Evolutionary conservation across 352 stramenopile species (phyloP).

Genomic region (Pythium periplocum): DNA sequence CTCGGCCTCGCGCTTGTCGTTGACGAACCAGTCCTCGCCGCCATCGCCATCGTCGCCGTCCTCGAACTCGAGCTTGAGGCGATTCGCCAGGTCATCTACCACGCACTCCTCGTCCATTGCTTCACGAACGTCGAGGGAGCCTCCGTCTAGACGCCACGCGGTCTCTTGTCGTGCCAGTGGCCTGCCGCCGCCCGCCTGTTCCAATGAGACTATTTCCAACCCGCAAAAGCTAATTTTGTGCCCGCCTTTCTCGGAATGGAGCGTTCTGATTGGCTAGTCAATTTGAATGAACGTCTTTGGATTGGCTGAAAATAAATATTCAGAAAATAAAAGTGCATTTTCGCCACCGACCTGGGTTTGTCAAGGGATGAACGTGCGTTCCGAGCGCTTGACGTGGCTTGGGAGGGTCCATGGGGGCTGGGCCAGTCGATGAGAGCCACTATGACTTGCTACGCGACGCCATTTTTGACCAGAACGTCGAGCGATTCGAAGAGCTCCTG

Average conservation of each 20-base stretch:
- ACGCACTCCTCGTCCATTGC: constrained; percentile 48
- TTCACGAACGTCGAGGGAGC: not conserved
- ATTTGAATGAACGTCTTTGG: not conserved
- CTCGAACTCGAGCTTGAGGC: constrained; percentile 70
- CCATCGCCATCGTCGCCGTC: constrained; percentile 50
- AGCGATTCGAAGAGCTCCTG: constrained; percentile 40
- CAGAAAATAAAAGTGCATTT: no score
- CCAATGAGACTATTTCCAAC: constrained; percentile 4
- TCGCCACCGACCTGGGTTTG: no score
- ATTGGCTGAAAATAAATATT: not conserved
- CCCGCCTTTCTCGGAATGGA: constrained; percentile 2
- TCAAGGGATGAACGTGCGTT: no score
- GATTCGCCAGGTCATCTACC: constrained; percentile 59
- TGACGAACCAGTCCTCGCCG: constrained; percentile 80
- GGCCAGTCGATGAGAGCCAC: constrained; percentile 23
- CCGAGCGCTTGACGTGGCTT: no score
- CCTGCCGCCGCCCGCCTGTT: not conserved
- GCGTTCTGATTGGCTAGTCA: constrained; percentile 3
- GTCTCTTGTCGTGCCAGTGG: not conserved
- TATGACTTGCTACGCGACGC: constrained; percentile 69
- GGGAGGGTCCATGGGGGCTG: no score
- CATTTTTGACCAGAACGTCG: constrained; percentile 63
- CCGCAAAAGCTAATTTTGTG: not conserved
- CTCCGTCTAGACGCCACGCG: no score
- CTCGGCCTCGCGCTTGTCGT: constrained; percentile 29